Conservation (phyloP, 2,329 filamentous ascomycete species). For the Tolypocladium amazonense region DNA sequence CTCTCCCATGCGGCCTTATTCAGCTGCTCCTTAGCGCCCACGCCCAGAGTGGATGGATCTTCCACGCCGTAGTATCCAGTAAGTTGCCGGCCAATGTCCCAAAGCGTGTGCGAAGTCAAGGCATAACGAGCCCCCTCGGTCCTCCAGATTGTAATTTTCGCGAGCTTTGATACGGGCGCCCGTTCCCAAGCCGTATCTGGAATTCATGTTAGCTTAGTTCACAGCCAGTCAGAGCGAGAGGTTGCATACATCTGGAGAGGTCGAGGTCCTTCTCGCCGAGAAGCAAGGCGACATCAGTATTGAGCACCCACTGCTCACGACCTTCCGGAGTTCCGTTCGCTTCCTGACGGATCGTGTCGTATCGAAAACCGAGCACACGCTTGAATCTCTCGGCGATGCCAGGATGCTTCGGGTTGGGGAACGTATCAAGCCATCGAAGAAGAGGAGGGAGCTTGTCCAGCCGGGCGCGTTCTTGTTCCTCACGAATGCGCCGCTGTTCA, state of each 20-base stretch:
- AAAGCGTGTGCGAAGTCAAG: conserved; percentile 37
- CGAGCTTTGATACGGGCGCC: conserved; percentile 38
- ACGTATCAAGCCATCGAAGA: conserved; percentile 48
- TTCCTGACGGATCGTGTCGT: conserved; percentile 48
- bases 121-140: conserved; percentile 47
- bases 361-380: conserved; percentile 49
- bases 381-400: conserved; percentile 44
- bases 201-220: conserved; percentile 2
- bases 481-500: conserved; percentile 36
- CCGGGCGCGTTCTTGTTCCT: conserved; percentile 44
- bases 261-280: conserved; percentile 54
- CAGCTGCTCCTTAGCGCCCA: conserved; percentile 32
- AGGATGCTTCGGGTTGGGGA: conserved; percentile 37
- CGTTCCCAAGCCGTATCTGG: conserved; percentile 50
- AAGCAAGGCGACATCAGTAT: conserved; percentile 52
- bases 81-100: conserved; percentile 42
- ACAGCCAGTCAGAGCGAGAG: neutral
- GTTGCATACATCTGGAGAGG: conserved; percentile 45
- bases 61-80: conserved; percentile 38
- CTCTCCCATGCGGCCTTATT: conserved; percentile 38
- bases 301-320: conserved; percentile 57
- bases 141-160: conserved; percentile 50
- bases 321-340: conserved; percentile 42
- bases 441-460: conserved; percentile 48
- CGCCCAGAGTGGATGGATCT: conserved; percentile 32